Evolutionary conservation across 2,329 filamentous ascomycete genomes (phyloP), one percentile per base, ranked within the genome.

Genomic region (Huntiella abstrusa): DNA sequence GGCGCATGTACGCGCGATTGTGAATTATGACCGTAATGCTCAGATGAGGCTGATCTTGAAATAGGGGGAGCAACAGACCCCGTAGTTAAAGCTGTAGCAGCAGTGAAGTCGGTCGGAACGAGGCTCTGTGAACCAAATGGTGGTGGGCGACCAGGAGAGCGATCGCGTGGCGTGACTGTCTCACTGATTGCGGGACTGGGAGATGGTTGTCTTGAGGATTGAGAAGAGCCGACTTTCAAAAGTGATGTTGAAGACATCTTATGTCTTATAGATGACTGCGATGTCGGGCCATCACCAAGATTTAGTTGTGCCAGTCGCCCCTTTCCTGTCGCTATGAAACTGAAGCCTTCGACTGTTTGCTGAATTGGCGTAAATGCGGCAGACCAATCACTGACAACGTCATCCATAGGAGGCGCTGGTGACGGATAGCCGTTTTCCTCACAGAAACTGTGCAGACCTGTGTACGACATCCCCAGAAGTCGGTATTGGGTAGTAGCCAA

Each of bases 401-500:
- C 72, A 19, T 79, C 74, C 66, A 86, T 79, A 12, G 78, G 71
- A 2, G 82, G 79, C 8, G 83, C 69, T 1, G 82, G 80, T 40
- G 78, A 80, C 0, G 80, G 79, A 54, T 86, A 79, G 4, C 71
- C 67, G 53, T 77, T 68, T 28, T 80, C 71, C 53, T 77, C 68
- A 53, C 79, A 84, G 59, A 80, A 91, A 48, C 72, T 75, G 57
- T 86, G 77, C 5, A 88, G 64, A 4, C 76, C 69, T 1, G 83
- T 91, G 61, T 91, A 91, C 54, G 84, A 77, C 51, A 86, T 69
- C 0, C 77, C 83, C 4, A 91, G 72, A 44, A 91, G 66, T 41
- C 76, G 73, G 57, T 86, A 86, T 59, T 88, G 83, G 22, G 86
- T 76, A 56, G 80, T 68, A 39, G 88, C 75, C 55, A 87, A 79